Conservation (phyloP, 2,329 filamentous ascomycete genomes). For the Diaporthe citri region DNA sequence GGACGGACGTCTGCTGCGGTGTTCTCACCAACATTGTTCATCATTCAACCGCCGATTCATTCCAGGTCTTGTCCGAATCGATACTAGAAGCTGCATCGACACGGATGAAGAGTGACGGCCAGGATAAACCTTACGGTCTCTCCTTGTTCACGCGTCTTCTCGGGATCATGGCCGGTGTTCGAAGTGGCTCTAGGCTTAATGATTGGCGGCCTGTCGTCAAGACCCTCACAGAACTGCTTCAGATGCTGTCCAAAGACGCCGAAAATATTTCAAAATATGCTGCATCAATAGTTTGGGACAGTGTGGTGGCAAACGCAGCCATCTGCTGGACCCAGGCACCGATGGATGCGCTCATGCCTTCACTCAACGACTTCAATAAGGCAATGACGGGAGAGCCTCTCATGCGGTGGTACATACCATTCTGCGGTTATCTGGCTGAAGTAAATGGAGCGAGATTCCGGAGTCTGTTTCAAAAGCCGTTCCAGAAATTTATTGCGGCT, state of each 20-base stretch:
- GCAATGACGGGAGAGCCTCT: slow-evolving; percentile 74
- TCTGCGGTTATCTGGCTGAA: slow-evolving; percentile 85
- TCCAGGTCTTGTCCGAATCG: slow-evolving; percentile 74
- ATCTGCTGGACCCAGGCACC: slow-evolving; percentile 82
- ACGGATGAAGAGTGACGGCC: slow-evolving; percentile 51
- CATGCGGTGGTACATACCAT: slow-evolving; percentile 81
- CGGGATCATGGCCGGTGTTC: slow-evolving; percentile 80
- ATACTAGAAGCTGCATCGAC: slow-evolving; percentile 65
- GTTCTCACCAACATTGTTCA: slow-evolving; percentile 86
- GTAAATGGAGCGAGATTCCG: slow-evolving; percentile 81
- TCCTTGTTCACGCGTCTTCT: slow-evolving; percentile 70
- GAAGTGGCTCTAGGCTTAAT: slow-evolving; percentile 80
- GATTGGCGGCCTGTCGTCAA: slow-evolving; percentile 78
- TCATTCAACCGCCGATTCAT: slow-evolving; percentile 80
- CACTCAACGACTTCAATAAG: slow-evolving; percentile 74
- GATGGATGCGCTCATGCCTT: slow-evolving; percentile 81
- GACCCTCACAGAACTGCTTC: slow-evolving; percentile 66
- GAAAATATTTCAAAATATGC: slow-evolving; percentile 52
- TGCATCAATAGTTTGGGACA: slow-evolving; percentile 65
- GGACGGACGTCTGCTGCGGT: slow-evolving; percentile 78
- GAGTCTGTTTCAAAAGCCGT: slow-evolving; percentile 81
- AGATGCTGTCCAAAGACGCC: slow-evolving; percentile 56
- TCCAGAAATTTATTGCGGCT: slow-evolving; percentile 84
- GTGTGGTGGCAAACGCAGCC: slow-evolving; percentile 68
- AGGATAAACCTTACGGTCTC: slow-evolving; percentile 55